Conservation (phyloP, 2,329 filamentous ascomycete species). For the Aspergillaceae sp. region DNA sequence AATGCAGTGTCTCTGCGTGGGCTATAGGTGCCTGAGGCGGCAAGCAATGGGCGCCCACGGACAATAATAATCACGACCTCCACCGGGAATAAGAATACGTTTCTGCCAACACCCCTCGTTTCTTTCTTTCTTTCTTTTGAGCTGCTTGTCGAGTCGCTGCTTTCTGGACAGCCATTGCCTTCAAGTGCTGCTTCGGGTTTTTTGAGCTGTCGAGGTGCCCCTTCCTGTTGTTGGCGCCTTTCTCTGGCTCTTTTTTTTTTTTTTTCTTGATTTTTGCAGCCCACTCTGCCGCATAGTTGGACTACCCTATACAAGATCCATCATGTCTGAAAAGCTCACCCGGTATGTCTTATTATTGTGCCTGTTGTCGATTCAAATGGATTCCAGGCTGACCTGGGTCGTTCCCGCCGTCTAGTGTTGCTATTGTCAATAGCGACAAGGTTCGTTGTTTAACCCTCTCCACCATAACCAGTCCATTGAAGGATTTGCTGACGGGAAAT, state of each 20-base stretch:
- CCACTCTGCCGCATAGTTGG: not conserved
- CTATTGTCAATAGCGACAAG: conserved; percentile 98
- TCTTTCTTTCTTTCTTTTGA: conserved; percentile 6
- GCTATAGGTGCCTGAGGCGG: conserved; percentile 8
- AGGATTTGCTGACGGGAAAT: conserved; percentile 33
- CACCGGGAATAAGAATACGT: not conserved
- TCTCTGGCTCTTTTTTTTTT: conserved; percentile 2
- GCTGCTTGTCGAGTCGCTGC: conserved; percentile 9
- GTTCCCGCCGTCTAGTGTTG: conserved; percentile 58
- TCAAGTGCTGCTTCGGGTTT: not conserved
- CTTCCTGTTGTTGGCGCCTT: not conserved
- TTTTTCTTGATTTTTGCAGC: conserved; percentile 6
- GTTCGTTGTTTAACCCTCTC: conserved; percentile 45
- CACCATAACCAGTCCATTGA: conserved; percentile 16
- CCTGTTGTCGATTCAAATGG: too few species aligned
- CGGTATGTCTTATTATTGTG: conserved; percentile 52
- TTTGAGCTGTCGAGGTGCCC: not conserved
- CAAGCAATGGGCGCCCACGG: not conserved
- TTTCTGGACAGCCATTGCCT: conserved; percentile 5
- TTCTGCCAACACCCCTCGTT: not conserved
- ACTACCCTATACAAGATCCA: conserved; percentile 21
- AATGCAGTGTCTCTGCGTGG: conserved; percentile 12
- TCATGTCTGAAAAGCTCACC: conserved; percentile 89
- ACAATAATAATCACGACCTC: not conserved
- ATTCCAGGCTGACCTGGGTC: conserved; percentile 6